Evolutionary conservation across 441 rosid species (phyloP).

Genomic region (Breynia disticha): DNA sequence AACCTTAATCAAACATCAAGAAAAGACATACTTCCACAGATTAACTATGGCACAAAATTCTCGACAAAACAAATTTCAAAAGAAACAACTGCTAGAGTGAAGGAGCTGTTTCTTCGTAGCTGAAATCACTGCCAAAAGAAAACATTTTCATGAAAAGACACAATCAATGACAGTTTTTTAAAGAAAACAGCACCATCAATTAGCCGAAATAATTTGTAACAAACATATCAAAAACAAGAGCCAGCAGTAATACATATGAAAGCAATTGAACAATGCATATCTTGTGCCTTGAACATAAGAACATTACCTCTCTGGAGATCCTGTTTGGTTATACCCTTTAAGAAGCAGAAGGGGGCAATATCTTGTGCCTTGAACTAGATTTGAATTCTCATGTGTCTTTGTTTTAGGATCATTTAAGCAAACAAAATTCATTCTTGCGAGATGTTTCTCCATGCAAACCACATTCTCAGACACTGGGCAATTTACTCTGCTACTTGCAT

Average conservation of each 20-base stretch:
- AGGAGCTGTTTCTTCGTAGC: no score
- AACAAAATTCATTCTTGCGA: slow-evolving; percentile 38
- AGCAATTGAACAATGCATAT: neutral
- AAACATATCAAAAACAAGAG: neutral
- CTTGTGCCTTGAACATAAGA: no score
- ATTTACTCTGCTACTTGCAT: slow-evolving; percentile 29
- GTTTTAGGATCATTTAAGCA: slow-evolving; percentile 38
- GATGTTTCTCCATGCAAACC: slow-evolving; percentile 56
- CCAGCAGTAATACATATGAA: neutral
- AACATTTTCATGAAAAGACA: no score
- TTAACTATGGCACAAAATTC: neutral
- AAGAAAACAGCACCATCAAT: no score
- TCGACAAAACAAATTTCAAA: neutral
- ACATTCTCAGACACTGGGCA: slow-evolving; percentile 59
- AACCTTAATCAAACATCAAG: neutral
- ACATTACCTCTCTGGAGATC: slow-evolving; percentile 41
- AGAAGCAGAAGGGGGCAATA: slow-evolving; percentile 66
- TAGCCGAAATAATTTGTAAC: no score
- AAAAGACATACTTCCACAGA: neutral
- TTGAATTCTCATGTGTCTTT: slow-evolving; percentile 21
- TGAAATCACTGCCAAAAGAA: no score
- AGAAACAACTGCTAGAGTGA: neutral
- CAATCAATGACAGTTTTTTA: no score
- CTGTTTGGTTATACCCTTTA: slow-evolving; percentile 33
- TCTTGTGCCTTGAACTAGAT: slow-evolving; percentile 34